Evolutionary conservation across 306 rosid species (phyloP), one percentile per base, ranked within the genome.

Genomic region (Erythrophleum fordii): DNA sequence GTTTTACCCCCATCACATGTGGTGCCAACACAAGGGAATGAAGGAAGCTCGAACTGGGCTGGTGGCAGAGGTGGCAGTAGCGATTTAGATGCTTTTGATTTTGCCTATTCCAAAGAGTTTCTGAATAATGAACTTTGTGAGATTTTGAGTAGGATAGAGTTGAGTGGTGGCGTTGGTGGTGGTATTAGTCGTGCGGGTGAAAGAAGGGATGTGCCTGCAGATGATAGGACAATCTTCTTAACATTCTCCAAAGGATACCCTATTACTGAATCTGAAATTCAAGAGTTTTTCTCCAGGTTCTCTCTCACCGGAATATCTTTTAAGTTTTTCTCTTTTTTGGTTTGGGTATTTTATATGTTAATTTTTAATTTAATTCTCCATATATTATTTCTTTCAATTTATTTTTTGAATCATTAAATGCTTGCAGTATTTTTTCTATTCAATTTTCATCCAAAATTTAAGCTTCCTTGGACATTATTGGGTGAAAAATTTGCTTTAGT

Each of bases 231-330:
- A 1, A 82, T 92, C 31, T 89, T 90, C 67, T 65, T 92, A 51
- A 90, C 93, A 8, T 92, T 92, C 66, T 90, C 94, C 0, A 89
- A 85, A 64, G 97, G 94, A 0, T 90, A 90, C 67, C 97, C 93
- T 6, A 81, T 90, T 49, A 83, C 87, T 0, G 85, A 89, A 75
- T 11, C 11, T 3, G 97, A 92, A 78, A 31, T 92, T 3, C 76
- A 48, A 59, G 86, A 89, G 2, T 90, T 80, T 55, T 87, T 92
- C 62, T 20, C 80, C 3, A 85, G 88, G 97, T 85, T 17, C 2
- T 22, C 64, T 11, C 52, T 48, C n/a, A 2, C 49, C 11, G 0
- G 7, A 23, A 5, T n/a, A 0, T 22, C 29, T 5, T 46, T 46
- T 0, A 46, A 46, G 3, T 0, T 42, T 42, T 9, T 42, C 12